Conservation (phyloP, 176 grass and related monocot genomes). For the Triticum urartu region DNA sequence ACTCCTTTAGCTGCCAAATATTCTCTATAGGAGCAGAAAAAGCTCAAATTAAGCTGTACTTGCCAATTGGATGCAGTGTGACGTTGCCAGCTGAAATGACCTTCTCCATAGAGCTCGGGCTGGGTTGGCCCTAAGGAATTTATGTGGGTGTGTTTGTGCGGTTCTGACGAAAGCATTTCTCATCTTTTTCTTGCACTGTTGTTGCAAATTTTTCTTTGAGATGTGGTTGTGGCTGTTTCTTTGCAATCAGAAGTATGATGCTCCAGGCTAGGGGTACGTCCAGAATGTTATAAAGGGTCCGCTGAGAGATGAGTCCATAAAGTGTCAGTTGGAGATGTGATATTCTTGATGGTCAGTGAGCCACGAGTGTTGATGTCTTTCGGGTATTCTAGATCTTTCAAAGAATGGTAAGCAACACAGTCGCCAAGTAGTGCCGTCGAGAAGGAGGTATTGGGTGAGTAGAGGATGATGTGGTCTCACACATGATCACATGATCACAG, state of each 20-base stretch:
- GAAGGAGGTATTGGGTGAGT: too few relatives aligned
- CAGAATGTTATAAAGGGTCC: too few relatives aligned
- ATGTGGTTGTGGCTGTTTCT: neutral
- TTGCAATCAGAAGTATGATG: neutral
- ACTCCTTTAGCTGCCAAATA: neutral
- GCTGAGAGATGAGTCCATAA: neutral
- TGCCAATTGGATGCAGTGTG: neutral
- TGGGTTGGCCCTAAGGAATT: neutral
- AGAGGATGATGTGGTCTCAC: neutral
- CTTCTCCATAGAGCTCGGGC: too few relatives aligned
- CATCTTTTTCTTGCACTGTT: neutral
- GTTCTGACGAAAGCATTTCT: neutral
- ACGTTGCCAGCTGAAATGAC: neutral
- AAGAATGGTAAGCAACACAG: neutral
- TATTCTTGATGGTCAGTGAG: neutral
- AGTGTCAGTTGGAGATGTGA: neutral
- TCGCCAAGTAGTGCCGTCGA: neutral
- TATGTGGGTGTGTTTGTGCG: neutral
- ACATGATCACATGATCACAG: neutral
- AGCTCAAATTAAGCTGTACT: neutral
- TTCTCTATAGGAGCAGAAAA: neutral
- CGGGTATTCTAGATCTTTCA: neutral
- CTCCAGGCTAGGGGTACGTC: too few relatives aligned
- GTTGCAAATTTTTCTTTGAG: neutral
- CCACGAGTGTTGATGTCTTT: neutral